A percentile compares a stretch with the other conserved stretches of the same genome.
These are phyloP conservation scores for Naganishia cerealis DNA, from an alignment of 1,284 basidiomycete species.

Conservation along the genomic window DNA sequence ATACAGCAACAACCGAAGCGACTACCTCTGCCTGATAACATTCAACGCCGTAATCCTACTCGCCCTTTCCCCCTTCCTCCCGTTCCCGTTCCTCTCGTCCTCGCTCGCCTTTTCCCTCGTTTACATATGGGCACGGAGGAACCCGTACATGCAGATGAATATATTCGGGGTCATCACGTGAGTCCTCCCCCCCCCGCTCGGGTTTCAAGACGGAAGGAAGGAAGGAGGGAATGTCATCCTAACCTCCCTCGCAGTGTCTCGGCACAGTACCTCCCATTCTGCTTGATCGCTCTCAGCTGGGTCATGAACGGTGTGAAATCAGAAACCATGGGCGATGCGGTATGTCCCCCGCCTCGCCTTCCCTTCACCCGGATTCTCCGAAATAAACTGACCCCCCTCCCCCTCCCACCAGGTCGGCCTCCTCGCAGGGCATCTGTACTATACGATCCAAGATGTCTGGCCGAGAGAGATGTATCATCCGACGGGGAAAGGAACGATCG, in stretches of 20 bases:
- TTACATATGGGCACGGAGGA: constrained; percentile 92
- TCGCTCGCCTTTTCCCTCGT: constrained; percentile 84
- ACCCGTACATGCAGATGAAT: constrained; percentile 89
- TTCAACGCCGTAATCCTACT: constrained; percentile 78
- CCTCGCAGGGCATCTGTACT: constrained; percentile 83
- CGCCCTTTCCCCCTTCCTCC: constrained; percentile 76
- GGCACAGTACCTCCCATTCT: constrained; percentile 82
- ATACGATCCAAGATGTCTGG: constrained; percentile 95
- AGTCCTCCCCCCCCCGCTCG: no score
- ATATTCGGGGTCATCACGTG: constrained; percentile 86
- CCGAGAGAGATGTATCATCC: constrained; percentile 72
- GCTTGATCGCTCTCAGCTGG: constrained; percentile 58
- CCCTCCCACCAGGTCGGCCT: constrained; percentile 62
- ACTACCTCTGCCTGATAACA: constrained; percentile 89
- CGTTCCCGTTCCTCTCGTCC: constrained; percentile 70
- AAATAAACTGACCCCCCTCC: constrained; percentile 36
- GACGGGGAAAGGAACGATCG: constrained; percentile 59
- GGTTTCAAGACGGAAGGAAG: no score
- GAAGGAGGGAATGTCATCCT: no score
- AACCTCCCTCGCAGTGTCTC: constrained; percentile 65
- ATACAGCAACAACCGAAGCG: constrained; percentile 83
- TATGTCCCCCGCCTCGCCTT: constrained; percentile 47
- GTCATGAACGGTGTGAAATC: constrained; percentile 80
- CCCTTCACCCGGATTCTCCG: neutral
- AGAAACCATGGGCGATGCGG: constrained; percentile 78